Base-by-base conservation (phyloP, 2,329 filamentous ascomycete genomes). In the Aspergillus sp. region DNA sequence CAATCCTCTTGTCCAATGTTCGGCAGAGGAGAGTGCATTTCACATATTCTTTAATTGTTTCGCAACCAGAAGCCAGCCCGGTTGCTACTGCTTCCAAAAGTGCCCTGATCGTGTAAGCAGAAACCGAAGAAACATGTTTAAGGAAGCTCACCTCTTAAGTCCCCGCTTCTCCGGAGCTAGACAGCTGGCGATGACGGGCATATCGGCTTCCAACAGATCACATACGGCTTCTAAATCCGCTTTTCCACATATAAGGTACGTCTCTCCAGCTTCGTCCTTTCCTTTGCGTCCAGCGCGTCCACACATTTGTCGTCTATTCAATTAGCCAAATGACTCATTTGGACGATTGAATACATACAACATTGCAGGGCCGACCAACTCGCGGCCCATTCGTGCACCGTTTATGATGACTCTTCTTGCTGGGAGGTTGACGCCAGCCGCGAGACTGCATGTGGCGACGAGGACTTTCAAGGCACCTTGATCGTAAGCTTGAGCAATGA, bases 401-500 rank as follows among this genome's bases (percentile, higher is more conserved):
- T 88, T 85, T 22, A 88, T 74, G 49, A 90, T 88, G 1, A 90
- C 86, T 54, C 86, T 74, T 46, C 86, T 75, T 6, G 86, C 86
- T 12, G 74, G 74, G 15, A 90, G 70, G 64, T 90, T 90, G 49
- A 90, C 88, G n/a, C 86, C 86, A 12, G 86, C 86, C n/a, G 86
- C 86, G 48, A 90, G 75, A 61, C 85, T 88, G 58, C 85, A 89
- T 1, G 86, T 90, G 33, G 86, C 86, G 13, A 88, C 81, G 45
- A 88, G 83, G 1, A 88, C 80, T 55, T 84, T 84, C 15, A 90
- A 62, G 4, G 78, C 72, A 0, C 86, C 85, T 35, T 71, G 65
- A 60, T 90, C 86, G 54, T 88, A 90, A 10, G 85, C 85, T 32
- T 75, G 76, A 2, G 85, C 82, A 46, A 90, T 77, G 6, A 89